Conservation (phyloP, 139 green algal genomes). For the Helicosporidium sp. region DNA sequence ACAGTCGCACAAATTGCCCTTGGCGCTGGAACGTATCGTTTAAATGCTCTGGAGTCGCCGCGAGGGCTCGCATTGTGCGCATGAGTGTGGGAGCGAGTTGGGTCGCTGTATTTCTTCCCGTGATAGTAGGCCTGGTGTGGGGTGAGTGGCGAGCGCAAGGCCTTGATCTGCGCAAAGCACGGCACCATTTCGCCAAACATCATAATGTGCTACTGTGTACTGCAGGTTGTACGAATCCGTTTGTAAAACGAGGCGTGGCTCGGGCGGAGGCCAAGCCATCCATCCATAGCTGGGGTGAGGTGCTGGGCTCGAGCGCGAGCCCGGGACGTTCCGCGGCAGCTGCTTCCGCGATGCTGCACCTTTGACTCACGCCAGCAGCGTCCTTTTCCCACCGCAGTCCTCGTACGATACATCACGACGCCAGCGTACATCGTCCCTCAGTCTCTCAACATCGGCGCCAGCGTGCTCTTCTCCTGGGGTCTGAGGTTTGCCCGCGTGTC, state of each 20-base stretch:
- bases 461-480: conserved; percentile 27
- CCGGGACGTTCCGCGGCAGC: neutral
- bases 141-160: too few relatives aligned
- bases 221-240: conserved; percentile 33
- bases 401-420: conserved; percentile 13
- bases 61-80: too few relatives aligned
- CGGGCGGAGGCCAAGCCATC: neutral
- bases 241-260: conserved; percentile 27
- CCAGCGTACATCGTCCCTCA: conserved; percentile 19
- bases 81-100: too few relatives aligned
- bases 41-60: too few relatives aligned
- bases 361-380: too few relatives aligned
- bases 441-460: conserved; percentile 28
- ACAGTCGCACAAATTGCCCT: too few relatives aligned
- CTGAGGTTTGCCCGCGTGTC: conserved; percentile 23
- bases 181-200: too few relatives aligned
- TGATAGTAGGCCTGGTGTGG: conserved; percentile 3
- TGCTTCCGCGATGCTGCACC: conserved; percentile 5
- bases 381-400: too few relatives aligned
- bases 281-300: neutral
- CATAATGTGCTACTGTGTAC: too few relatives aligned
- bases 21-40: too few relatives aligned
- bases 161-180: too few relatives aligned
- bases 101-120: neutral
- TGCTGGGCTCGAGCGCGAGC: neutral